phyloP scores from a whole-genome alignment of 2,329 filamentous ascomycete genomes.

The Diaporthe sp. region DNA sequence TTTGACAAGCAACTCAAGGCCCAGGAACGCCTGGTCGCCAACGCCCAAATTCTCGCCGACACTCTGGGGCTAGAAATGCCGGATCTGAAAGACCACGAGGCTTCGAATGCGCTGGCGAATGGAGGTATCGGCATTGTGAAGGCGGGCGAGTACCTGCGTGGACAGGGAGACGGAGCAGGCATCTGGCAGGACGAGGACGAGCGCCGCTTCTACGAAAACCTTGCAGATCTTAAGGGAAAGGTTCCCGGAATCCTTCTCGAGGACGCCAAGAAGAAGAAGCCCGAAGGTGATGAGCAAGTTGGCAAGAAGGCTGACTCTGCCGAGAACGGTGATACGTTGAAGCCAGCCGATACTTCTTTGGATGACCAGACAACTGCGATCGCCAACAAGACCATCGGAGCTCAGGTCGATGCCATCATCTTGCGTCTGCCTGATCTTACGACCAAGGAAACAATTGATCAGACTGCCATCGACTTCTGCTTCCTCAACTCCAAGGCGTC shows the following conservation, averaged over 20 bases:
- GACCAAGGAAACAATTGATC: constrained; percentile 91
- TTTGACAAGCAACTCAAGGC: constrained; percentile 95
- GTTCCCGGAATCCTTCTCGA: constrained; percentile 95
- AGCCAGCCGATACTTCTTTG: constrained; percentile 64
- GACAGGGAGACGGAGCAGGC: constrained; percentile 89
- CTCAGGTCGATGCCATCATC: constrained; percentile 93
- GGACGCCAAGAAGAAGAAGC: constrained; percentile 94
- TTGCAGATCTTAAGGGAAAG: constrained; percentile 95
- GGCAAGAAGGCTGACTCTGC: constrained; percentile 78
- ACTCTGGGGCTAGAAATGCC: constrained; percentile 93
- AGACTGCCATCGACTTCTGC: constrained; percentile 95
- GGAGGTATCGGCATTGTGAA: constrained; percentile 94
- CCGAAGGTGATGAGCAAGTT: constrained; percentile 83
- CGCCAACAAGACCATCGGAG: constrained; percentile 96
- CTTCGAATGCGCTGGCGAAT: constrained; percentile 74
- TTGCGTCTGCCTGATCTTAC: constrained; percentile 91
- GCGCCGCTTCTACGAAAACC: constrained; percentile 96
- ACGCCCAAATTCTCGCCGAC: constrained; percentile 92
- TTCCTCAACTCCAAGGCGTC: constrained; percentile 99
- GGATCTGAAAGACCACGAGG: constrained; percentile 87
- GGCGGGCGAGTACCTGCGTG: constrained; percentile 91
- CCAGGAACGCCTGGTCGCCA: constrained; percentile 90
- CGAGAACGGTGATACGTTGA: constrained; percentile 65
- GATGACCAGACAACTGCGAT: constrained; percentile 96
- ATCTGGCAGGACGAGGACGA: constrained; percentile 99